These are phyloP conservation scores for Wickerhamiella bombiphila DNA, from an alignment of 805 yeast species.

Conservation along the genomic window DNA sequence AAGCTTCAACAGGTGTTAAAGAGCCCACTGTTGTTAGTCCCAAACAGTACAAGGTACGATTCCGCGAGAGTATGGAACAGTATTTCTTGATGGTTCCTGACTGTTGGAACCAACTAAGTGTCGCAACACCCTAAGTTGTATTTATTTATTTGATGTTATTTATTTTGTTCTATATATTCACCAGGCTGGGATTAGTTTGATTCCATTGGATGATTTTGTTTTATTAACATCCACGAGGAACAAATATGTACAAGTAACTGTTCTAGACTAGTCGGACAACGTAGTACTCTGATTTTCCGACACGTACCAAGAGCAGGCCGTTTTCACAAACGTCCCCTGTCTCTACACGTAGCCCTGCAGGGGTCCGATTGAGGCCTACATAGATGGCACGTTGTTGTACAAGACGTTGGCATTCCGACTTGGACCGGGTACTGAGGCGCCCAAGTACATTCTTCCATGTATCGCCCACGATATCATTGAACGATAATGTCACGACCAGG, in stretches of 20 bases:
- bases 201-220: too few relatives aligned
- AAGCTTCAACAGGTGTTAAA: constrained; percentile 75
- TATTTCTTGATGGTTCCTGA: constrained; percentile 93
- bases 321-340: constrained; percentile 29
- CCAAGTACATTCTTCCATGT: constrained; percentile 42
- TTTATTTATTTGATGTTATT: neutral
- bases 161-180: neutral
- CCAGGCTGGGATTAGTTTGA: too few relatives aligned
- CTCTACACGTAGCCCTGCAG: neutral
- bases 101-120: constrained; percentile 21
- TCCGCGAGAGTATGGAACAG: constrained; percentile 95
- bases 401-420: constrained; percentile 43
- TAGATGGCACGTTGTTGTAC: constrained; percentile 62
- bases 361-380: constrained; percentile 45
- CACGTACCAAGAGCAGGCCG: constrained; percentile 44
- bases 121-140: neutral
- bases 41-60: constrained; percentile 81
- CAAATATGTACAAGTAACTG: neutral
- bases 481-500: constrained; percentile 30
- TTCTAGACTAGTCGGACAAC: neutral
- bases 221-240: too few relatives aligned
- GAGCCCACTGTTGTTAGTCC: constrained; percentile 98
- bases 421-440: constrained; percentile 27
- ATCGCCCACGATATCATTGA: constrained; percentile 25
- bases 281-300: constrained; percentile 46